A percentile compares a stretch with the other conserved stretches of the same genome.
phyloP scores from a whole-genome alignment of 345 rosid genomes.

The Cardamine chenopodiifolia region DNA sequence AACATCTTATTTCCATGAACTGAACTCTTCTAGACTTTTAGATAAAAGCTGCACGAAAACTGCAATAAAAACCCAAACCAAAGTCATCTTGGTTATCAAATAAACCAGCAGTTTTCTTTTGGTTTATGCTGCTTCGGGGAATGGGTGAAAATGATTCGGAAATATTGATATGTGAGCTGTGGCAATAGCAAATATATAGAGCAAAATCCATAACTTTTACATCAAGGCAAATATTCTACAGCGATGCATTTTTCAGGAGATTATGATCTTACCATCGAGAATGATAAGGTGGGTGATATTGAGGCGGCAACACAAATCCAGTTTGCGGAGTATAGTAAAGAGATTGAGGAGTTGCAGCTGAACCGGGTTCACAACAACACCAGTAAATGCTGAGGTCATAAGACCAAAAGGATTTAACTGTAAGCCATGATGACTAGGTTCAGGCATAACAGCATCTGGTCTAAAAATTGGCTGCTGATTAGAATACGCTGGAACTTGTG shows the following conservation, averaged over 20 bases:
- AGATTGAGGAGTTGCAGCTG: conserved; percentile 47
- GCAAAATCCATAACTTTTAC: not conserved
- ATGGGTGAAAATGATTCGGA: too few relatives aligned
- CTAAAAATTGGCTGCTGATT: conserved; percentile 28
- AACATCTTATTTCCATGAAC: not conserved
- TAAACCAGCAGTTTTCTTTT: not conserved
- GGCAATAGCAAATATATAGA: too few relatives aligned
- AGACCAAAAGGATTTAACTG: conserved; percentile 48
- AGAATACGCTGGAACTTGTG: not conserved
- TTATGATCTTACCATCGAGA: conserved; percentile 48
- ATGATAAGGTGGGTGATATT: conserved; percentile 54
- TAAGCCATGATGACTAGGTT: conserved; percentile 40
- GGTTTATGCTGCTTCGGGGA: not conserved
- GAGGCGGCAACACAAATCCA: conserved; percentile 54
- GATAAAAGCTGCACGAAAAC: too few relatives aligned
- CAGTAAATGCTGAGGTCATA: conserved; percentile 41
- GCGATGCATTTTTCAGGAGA: not conserved
- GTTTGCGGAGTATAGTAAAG: conserved; percentile 49
- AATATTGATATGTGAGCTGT: too few relatives aligned
- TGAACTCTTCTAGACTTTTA: not conserved
- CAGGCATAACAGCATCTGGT: conserved; percentile 40
- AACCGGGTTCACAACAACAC: conserved; percentile 39
- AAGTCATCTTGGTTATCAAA: not conserved
- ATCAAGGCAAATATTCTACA: not conserved
- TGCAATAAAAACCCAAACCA: too few relatives aligned